Evolutionary conservation across 2,329 filamentous ascomycete species (phyloP), one percentile per base, ranked within the genome.

Genomic region (Ceratocystis albifundus): DNA sequence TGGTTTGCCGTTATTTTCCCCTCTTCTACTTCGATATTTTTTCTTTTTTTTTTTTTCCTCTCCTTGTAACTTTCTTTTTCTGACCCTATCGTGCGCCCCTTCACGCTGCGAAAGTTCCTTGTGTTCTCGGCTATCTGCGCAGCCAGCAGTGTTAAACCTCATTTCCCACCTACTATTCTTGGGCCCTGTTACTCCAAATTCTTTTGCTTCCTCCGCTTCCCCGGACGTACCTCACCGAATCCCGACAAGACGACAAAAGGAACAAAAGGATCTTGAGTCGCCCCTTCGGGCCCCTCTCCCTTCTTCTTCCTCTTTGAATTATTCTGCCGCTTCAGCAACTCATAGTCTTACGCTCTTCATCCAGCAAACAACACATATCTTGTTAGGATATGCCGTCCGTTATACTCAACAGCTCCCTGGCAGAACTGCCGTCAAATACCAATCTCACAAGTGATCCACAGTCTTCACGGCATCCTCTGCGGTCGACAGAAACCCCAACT

Each of bases 361-460:
- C 12, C 36, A 12, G 3, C 10, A 41, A 41, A 41, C 36, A 41
- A 41, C 36, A 12, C 36, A 10, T 12, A 15, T 12, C 10, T 41
- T 12, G 10, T 30, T 25, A n/a, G 7, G n/a, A 50, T 32, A 66
- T 68, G 62, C 64, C 67, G 36, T 62, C 64, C 5, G 61, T 30
- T 10, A 57, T 66, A 20, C 61, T 68, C 4, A 68, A 68, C 30
- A 62, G 53, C 64, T 64, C 67, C 41, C 36, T 65, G 30, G 44
- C 25, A 15, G 64, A 63, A 44, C 53, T 68, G 41, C 59, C 64
- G 7, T 17, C 64, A 30, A 62, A 67, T 48, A 30, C n/a, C 10
- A 41, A 41, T 41, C 36, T 41, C 17, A 32, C 53, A 57, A n/a
- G 22, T n/a, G 28, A 57, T 22, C 25, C 28, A 25, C 53, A 57